Conservation (phyloP, 306 rosid species). For the Ormosia emarginata region DNA sequence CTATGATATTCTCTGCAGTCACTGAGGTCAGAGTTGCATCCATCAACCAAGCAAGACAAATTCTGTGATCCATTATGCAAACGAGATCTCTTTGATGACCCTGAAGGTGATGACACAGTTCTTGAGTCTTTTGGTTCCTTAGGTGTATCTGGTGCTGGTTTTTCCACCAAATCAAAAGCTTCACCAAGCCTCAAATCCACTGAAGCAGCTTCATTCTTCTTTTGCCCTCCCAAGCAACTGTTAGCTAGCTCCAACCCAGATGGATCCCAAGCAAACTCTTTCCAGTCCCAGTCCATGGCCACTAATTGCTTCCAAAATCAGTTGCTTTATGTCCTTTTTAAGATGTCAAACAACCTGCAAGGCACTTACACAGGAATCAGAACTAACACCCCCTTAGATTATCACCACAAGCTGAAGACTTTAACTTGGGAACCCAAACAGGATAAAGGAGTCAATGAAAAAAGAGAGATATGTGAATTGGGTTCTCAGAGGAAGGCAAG, state of each 20-base stretch:
- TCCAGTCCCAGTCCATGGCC: conserved; percentile 87
- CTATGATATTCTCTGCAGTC: conserved; percentile 81
- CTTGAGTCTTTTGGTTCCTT: conserved; percentile 5
- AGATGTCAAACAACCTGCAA: conserved; percentile 39
- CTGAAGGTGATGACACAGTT: conserved; percentile 31
- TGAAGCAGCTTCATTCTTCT: conserved; percentile 30
- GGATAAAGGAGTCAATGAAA: conserved; percentile 20
- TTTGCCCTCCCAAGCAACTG: not conserved
- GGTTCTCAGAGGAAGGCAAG: conserved; percentile 35
- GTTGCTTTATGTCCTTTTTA: conserved; percentile 11
- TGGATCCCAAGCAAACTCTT: conserved; percentile 65
- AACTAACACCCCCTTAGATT: conserved; percentile 4
- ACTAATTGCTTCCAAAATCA: conserved; percentile 10
- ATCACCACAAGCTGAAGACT: conserved; percentile 20
- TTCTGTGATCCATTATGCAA: conserved; percentile 40
- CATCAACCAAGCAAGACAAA: conserved; percentile 71
- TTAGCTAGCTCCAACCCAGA: conserved; percentile 31
- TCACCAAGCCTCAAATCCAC: conserved; percentile 46
- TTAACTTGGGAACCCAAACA: conserved; percentile 30
- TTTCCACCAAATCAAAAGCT: conserved; percentile 26
- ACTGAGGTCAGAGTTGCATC: conserved; percentile 73
- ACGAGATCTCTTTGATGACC: conserved; percentile 56
- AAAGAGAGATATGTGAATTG: conserved; percentile 28
- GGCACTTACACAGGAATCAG: conserved; percentile 39
- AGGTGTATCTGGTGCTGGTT: not conserved